A percentile compares a stretch with the other conserved stretches of the same genome.
phyloP scores from a whole-genome alignment of 2,329 filamentous ascomycete genomes.

The Xenoacremonium recifei region DNA sequence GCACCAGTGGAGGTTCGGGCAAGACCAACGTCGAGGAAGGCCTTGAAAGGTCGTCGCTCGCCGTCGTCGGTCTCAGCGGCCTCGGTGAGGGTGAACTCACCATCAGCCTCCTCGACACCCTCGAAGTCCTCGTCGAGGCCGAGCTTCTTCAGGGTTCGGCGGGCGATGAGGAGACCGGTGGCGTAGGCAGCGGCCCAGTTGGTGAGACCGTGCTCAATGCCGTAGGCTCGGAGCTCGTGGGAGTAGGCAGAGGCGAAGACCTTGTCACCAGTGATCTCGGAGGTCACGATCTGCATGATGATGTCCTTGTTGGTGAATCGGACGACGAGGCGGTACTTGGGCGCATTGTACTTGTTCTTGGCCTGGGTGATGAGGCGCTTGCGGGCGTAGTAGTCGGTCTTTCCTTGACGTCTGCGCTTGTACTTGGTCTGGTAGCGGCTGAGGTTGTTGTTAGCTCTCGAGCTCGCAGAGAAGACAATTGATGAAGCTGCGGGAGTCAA shows the following conservation, averaged over 20 bases:
- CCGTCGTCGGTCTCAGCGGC: slow-evolving; percentile 86
- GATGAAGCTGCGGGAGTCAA: slow-evolving; percentile 20
- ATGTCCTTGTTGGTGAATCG: slow-evolving; percentile 99
- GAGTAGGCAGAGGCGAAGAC: slow-evolving; percentile 89
- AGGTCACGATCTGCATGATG: slow-evolving; percentile 94
- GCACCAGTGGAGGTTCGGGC: slow-evolving; percentile 96
- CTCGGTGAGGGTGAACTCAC: slow-evolving; percentile 95
- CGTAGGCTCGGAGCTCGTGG: slow-evolving; percentile 97
- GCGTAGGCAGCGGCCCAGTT: slow-evolving; percentile 99
- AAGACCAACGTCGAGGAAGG: slow-evolving; percentile 96
- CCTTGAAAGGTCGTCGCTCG: slow-evolving; percentile 98
- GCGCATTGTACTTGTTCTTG: slow-evolving; percentile 99
- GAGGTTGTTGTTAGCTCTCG: slow-evolving; percentile 27
- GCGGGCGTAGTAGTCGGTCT: slow-evolving; percentile 99
- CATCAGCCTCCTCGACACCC: slow-evolving; percentile 95
- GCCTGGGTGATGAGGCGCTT: slow-evolving; percentile 99
- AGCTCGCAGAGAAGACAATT: not conserved
- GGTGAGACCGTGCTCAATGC: slow-evolving; percentile 97
- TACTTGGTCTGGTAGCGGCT: slow-evolving; percentile 99
- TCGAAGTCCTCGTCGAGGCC: slow-evolving; percentile 88
- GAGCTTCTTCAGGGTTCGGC: slow-evolving; percentile 96
- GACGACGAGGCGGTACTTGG: slow-evolving; percentile 99
- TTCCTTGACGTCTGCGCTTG: slow-evolving; percentile 91
- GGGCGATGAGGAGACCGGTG: slow-evolving; percentile 94
- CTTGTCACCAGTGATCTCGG: slow-evolving; percentile 97